Conservation (phyloP, 805 yeast species). For the Lipomyces mesembrius region DNA sequence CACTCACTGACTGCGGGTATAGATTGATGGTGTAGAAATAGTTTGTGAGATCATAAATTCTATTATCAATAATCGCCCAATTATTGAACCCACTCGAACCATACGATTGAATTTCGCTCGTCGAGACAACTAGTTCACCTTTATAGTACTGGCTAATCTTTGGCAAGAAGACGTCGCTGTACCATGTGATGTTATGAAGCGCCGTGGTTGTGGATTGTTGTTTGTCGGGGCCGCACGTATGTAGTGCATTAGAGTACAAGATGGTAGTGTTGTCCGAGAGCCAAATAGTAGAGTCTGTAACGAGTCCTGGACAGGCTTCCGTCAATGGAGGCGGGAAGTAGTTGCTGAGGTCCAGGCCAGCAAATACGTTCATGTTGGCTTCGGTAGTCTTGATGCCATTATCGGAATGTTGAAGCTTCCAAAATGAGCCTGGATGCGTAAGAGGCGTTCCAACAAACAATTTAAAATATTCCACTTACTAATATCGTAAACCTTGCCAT, state of each 20-base stretch:
- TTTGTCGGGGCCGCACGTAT: slow-evolving; percentile 44
- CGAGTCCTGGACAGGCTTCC: slow-evolving; percentile 49
- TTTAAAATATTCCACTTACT: slow-evolving; percentile 36
- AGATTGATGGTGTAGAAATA: slow-evolving; percentile 45
- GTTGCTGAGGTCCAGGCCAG: slow-evolving; percentile 48
- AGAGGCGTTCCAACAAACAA: too few species aligned
- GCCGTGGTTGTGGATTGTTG: slow-evolving; percentile 44
- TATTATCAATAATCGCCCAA: slow-evolving; percentile 45
- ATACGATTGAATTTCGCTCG: slow-evolving; percentile 38
- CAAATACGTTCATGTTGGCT: slow-evolving; percentile 46
- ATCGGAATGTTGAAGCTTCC: slow-evolving; percentile 50
- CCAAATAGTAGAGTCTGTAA: slow-evolving; percentile 42
- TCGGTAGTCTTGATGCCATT: slow-evolving; percentile 45
- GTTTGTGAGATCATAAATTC: slow-evolving; percentile 48
- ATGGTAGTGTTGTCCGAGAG: slow-evolving; percentile 44
- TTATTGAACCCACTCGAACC: slow-evolving; percentile 42
- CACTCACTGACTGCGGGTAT: slow-evolving; percentile 39
- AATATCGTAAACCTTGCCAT: slow-evolving; percentile 50
- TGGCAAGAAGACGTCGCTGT: slow-evolving; percentile 46
- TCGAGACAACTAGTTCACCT: slow-evolving; percentile 47
- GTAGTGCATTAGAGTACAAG: slow-evolving; percentile 43
- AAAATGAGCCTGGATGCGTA: slow-evolving; percentile 41
- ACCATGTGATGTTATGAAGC: slow-evolving; percentile 48
- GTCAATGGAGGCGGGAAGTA: slow-evolving; percentile 51
- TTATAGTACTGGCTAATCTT: slow-evolving; percentile 45